Evolutionary conservation across 352 stramenopile species (phyloP).

Genomic region (Elongisporangium prolatum): DNA sequence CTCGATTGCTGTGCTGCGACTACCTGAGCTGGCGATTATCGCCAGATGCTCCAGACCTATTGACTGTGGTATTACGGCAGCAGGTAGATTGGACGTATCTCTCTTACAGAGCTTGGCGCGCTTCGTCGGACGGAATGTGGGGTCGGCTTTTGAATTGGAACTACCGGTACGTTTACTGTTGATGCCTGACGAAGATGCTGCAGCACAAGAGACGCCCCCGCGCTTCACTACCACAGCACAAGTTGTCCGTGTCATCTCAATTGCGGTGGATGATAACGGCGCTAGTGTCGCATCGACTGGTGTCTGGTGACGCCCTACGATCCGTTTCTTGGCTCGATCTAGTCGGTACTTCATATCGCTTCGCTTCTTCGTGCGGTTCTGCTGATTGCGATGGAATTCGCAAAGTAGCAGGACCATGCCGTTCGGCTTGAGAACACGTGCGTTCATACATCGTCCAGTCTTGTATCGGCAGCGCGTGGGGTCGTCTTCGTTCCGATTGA

Average conservation of each 20-base stretch:
- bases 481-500: not conserved
- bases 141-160: not conserved
- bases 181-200: not conserved
- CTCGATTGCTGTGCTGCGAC: not conserved
- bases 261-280: not conserved
- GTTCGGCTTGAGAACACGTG: conserved; percentile 70
- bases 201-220: not conserved
- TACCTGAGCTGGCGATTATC: not conserved
- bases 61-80: not conserved
- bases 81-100: not conserved
- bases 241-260: not conserved
- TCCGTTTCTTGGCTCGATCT: conserved; percentile 55
- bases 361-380: conserved; percentile 86
- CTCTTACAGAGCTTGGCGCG: not conserved
- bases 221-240: not conserved
- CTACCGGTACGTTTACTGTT: not conserved
- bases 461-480: conserved; percentile 67
- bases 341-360: conserved; percentile 80
- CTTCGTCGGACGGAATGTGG: not conserved
- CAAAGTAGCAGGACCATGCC: conserved; percentile 70
- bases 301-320: conserved; percentile 20
- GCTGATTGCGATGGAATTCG: conserved; percentile 75
- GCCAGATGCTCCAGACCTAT: not conserved
- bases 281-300: not conserved
- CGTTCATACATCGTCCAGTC: conserved; percentile 68